Evolutionary conservation across 495 filamentous ascomycete species (phyloP).

Genomic region (Schizothecium vesticola): DNA sequence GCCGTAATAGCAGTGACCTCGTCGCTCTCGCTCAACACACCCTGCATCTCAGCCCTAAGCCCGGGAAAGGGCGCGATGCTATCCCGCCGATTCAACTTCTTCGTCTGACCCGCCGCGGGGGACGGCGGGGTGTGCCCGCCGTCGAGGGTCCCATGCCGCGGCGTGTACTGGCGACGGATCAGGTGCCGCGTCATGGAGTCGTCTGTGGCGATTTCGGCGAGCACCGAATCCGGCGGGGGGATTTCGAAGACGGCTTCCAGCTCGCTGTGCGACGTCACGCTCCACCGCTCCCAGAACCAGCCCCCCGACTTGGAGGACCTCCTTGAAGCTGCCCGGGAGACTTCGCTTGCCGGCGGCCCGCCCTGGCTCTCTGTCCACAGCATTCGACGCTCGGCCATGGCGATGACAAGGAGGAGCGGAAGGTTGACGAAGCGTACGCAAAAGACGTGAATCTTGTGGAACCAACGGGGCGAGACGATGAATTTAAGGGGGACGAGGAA

Average conservation of each 20-base stretch:
- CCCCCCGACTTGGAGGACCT: constrained; percentile 3
- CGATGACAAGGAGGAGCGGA: constrained; percentile 58
- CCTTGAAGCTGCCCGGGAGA: constrained; percentile 15
- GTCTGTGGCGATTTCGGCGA: constrained; percentile 49
- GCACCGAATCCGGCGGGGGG: constrained; percentile 55
- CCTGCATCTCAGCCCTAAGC: constrained; percentile 32
- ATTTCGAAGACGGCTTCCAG: constrained; percentile 63
- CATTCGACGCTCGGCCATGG: constrained; percentile 50
- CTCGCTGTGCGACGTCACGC: constrained; percentile 57
- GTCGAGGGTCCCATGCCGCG: constrained; percentile 25
- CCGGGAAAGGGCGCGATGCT: constrained; percentile 42
- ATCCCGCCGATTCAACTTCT: constrained; percentile 36
- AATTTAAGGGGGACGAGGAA: constrained; percentile 62
- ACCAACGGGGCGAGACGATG: constrained; percentile 61
- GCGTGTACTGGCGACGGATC: constrained; percentile 44
- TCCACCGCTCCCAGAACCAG: constrained; percentile 45
- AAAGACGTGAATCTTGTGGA: constrained; percentile 70
- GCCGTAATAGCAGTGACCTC: constrained; percentile 30
- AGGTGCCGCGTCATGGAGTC: constrained; percentile 47
- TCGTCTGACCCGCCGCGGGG: constrained; percentile 1
- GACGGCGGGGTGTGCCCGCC: constrained; percentile 9
- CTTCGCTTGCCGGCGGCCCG: constrained; percentile 11
- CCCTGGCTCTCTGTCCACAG: constrained; percentile 30
- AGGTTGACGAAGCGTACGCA: constrained; percentile 59
- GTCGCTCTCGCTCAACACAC: constrained; percentile 34